Conservation (phyloP, 75 land plant species). For the Larix kaempferi region DNA sequence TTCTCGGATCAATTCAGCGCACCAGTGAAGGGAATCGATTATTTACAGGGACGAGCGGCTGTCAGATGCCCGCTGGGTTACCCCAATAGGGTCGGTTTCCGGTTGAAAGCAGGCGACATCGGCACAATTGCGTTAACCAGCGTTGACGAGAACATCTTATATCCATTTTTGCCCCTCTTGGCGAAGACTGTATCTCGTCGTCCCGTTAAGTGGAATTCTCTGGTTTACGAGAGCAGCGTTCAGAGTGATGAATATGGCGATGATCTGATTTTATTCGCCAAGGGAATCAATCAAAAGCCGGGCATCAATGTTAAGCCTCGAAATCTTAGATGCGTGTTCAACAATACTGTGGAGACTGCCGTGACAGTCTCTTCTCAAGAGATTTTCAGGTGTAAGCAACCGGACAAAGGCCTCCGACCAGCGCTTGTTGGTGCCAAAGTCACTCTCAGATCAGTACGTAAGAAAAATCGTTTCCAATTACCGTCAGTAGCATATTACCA, state of each 20-base stretch:
- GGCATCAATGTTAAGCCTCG: conserved; percentile 22
- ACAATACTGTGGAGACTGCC: conserved; percentile 17
- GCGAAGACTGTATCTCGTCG: not conserved
- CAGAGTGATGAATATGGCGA: conserved; percentile 5
- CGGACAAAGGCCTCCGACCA: conserved; percentile 1
- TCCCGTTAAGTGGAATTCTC: conserved; percentile 29
- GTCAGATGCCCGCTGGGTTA: conserved; percentile 8
- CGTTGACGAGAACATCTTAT: not conserved
- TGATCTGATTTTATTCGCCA: conserved; percentile 44
- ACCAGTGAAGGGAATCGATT: conserved; percentile 29
- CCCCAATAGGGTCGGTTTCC: not conserved
- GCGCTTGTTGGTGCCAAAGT: conserved; percentile 4
- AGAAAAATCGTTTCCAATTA: not conserved
- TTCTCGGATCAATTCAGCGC: conserved; percentile 16
- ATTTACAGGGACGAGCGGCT: conserved; percentile 12
- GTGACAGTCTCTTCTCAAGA: conserved; percentile 52
- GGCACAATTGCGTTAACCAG: not conserved
- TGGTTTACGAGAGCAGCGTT: conserved; percentile 40
- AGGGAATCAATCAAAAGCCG: conserved; percentile 42
- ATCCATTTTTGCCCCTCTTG: no score
- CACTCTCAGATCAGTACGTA: not conserved
- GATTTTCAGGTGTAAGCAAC: conserved; percentile 51
- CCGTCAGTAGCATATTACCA: not conserved
- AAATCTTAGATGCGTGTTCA: conserved; percentile 43
- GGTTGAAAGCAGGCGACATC: not conserved